phyloP scores from a whole-genome alignment of 768 basidiomycete species.

The Tephrocybe sp. region DNA sequence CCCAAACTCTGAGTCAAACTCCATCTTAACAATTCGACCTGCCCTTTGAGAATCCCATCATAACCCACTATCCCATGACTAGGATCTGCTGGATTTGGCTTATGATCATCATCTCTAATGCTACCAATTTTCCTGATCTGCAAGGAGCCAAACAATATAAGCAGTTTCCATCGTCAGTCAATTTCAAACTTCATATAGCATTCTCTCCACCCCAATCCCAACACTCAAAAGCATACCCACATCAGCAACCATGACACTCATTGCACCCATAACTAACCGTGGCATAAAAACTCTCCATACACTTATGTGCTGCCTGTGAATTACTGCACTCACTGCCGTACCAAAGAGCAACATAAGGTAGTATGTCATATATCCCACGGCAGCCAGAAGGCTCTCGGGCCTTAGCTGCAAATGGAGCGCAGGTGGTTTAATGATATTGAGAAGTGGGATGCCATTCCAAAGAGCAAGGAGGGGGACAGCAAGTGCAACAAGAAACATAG shows the following conservation, averaged over 20 bases:
- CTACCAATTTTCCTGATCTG: too few relatives aligned
- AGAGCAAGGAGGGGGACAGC: slow-evolving; percentile 69
- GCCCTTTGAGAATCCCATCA: too few relatives aligned
- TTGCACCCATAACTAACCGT: slow-evolving; percentile 79
- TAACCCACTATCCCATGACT: too few relatives aligned
- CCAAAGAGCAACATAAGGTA: slow-evolving; percentile 64
- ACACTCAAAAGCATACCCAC: slow-evolving; percentile 62
- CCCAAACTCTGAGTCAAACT: too few relatives aligned
- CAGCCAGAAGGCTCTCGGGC: slow-evolving; percentile 46
- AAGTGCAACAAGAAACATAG: slow-evolving; percentile 61
- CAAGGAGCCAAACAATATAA: too few relatives aligned
- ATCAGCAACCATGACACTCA: slow-evolving; percentile 70
- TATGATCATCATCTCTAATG: too few relatives aligned
- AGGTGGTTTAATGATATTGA: slow-evolving; percentile 11
- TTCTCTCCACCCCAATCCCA: slow-evolving; percentile 50
- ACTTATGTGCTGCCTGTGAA: slow-evolving; percentile 85
- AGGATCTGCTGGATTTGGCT: too few relatives aligned
- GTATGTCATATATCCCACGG: slow-evolving; percentile 67
- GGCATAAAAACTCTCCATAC: slow-evolving; percentile 99
- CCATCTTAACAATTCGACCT: too few relatives aligned
- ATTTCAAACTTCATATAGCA: slow-evolving; percentile 27
- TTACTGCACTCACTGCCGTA: slow-evolving; percentile 68
- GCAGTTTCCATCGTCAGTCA: too few relatives aligned
- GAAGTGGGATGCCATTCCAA: slow-evolving; percentile 79
- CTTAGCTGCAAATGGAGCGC: slow-evolving; percentile 17